These are phyloP conservation scores for Kokia cookei DNA, from an alignment of 441 rosid genomes.

Conservation along the genomic window DNA sequence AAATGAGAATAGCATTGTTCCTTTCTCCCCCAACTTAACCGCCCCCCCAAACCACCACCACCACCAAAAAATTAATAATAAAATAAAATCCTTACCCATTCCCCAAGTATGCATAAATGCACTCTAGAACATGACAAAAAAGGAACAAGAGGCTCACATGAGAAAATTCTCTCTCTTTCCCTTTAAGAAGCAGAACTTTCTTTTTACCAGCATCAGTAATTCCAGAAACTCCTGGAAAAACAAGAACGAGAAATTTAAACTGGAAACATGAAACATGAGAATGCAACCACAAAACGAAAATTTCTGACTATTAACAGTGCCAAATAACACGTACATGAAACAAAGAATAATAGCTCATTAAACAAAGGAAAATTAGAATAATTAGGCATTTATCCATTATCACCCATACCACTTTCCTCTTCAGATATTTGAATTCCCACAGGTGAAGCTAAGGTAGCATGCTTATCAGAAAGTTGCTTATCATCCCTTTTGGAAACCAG, in stretches of 20 bases:
- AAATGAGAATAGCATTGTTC: not conserved
- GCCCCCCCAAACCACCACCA: not conserved
- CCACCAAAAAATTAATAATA: not conserved
- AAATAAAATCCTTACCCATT: not conserved
- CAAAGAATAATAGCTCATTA: not conserved
- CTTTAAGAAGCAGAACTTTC: slow-evolving; percentile 65
- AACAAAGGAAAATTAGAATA: not conserved
- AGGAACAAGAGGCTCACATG: slow-evolving; percentile 30
- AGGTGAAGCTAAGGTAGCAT: slow-evolving; percentile 24
- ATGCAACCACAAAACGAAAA: not conserved
- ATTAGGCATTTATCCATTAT: not conserved
- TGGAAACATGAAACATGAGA: not conserved
- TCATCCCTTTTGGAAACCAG: slow-evolving; percentile 46
- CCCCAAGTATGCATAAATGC: not conserved
- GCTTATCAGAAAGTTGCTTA: slow-evolving; percentile 35
- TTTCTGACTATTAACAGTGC: not conserved
- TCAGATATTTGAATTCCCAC: slow-evolving; percentile 35
- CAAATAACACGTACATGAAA: not conserved
- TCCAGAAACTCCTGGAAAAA: slow-evolving; percentile 39
- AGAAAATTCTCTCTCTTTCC: slow-evolving; percentile 63
- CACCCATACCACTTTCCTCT: slow-evolving; percentile 42
- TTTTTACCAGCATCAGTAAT: slow-evolving; percentile 39
- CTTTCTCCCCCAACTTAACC: not conserved
- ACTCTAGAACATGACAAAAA: not conserved
- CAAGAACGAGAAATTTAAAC: not conserved